phyloP scores from a whole-genome alignment of 2,329 filamentous ascomycete species.

The Acrocalymma vagum region DNA sequence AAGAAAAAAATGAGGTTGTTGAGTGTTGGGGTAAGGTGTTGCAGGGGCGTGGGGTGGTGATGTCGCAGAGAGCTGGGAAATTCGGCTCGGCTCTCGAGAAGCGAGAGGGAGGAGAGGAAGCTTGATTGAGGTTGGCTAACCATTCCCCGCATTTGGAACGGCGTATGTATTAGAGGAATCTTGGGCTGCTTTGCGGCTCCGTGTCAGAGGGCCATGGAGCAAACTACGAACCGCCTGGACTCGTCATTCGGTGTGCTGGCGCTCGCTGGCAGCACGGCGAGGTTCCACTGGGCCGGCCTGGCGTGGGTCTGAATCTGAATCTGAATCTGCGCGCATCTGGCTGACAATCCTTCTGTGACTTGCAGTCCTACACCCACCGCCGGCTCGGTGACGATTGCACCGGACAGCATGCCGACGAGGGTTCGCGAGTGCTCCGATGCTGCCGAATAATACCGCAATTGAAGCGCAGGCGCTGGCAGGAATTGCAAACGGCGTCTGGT shows the following conservation, averaged over 20 bases:
- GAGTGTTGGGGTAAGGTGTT: slow-evolving; percentile 27
- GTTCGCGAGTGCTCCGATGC: slow-evolving; percentile 14
- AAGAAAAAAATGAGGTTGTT: slow-evolving; percentile 6
- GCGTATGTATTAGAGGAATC: slow-evolving; percentile 41
- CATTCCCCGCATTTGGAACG: slow-evolving; percentile 47
- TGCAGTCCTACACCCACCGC: not conserved
- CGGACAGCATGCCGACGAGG: slow-evolving; percentile 8
- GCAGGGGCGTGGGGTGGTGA: slow-evolving; percentile 29
- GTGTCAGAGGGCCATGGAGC: slow-evolving; percentile 35
- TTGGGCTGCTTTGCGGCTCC: slow-evolving; percentile 29
- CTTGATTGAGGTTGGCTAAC: slow-evolving; percentile 37
- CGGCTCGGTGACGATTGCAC: not conserved
- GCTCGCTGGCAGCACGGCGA: slow-evolving; percentile 25
- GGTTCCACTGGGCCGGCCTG: slow-evolving; percentile 35
- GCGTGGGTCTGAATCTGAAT: slow-evolving; percentile 6
- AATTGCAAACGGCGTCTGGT: slow-evolving; percentile 19
- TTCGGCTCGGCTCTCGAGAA: slow-evolving; percentile 44
- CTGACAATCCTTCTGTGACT: slow-evolving; percentile 9
- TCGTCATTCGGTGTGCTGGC: slow-evolving; percentile 31
- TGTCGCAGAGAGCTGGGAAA: slow-evolving; percentile 39
- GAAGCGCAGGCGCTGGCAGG: slow-evolving; percentile 6
- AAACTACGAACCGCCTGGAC: slow-evolving; percentile 33
- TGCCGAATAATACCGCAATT: slow-evolving; percentile 12
- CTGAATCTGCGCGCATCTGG: slow-evolving; percentile 4
- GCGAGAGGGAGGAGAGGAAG: slow-evolving; percentile 36